Base-by-base conservation (phyloP, 371 early-diverging fungal genomes). In the Mucor racemosus region DNA sequence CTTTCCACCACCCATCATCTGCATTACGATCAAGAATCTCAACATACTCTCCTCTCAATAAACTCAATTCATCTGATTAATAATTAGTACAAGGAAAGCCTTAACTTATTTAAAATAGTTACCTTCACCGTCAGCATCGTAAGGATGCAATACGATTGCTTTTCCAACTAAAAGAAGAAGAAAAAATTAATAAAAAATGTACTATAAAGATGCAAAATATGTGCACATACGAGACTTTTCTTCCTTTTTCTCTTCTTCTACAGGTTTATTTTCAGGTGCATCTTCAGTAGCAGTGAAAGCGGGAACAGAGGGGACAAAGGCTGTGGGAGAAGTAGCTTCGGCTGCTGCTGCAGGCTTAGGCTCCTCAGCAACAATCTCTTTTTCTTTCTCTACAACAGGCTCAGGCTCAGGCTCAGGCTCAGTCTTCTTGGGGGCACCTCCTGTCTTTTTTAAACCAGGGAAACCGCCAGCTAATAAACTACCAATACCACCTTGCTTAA, bases 401-500 rank as follows among this genome's bases (percentile, higher is more conserved):
- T 39, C 42, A 38, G 65, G 66, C 26, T n/a, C 31, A 35, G 74
- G 44, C 42, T 68, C 42, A 9, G 44, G 48, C 36, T 68, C 63
- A 39, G 72, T 54, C 13, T 68, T 50, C 26, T 53, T 53, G 53
- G 31, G 31, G 8, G 35, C 46, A 15, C 31, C 35, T 6, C 46
- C 61, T 0, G 79, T 71, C 61, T 81, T 81, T 58, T 78, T 81
- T 35, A 78, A 64, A 17, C 68, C 68, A 33, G 73, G 73, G 21
- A 72, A 68, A 13, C 73, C 73, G 31, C 90, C 91, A 31, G 91
- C 90, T 60, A 93, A 87, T 42, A 93, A 72, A 58, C 91, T 86
- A 35, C 93, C 93, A 62, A 93, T 83, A n/a, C 93, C 93, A 61
- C 92, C 93, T 69, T 91, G 90, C 65, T 91, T 90, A n/a, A 93